phyloP scores from a whole-genome alignment of 169 alveolate genomes.

The Eimeria praecox region DNA sequence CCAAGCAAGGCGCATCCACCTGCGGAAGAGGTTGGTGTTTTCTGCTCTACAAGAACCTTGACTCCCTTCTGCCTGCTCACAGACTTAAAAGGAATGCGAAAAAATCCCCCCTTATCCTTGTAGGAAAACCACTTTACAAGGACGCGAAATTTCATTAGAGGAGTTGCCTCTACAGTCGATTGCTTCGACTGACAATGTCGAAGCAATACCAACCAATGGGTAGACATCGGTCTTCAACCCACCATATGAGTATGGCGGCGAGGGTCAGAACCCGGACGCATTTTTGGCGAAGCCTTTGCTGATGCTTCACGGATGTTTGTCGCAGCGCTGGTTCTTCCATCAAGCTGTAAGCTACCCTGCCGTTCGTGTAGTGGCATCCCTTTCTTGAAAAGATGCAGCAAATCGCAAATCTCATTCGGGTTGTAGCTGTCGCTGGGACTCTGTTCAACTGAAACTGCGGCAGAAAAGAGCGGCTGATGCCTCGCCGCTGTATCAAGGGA shows the following conservation, averaged over 20 bases:
- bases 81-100: background rate
- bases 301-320: background rate
- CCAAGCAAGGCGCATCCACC: slow-evolving; percentile 12
- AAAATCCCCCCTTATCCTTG: background rate
- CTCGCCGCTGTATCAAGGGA: slow-evolving; percentile 2
- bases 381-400: background rate
- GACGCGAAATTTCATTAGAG: background rate
- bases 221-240: background rate
- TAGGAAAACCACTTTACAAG: too few species aligned
- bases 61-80: background rate
- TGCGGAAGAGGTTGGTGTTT: background rate
- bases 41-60: background rate
- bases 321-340: background rate
- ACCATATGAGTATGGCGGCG: background rate
- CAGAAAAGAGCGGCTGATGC: background rate
- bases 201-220: background rate
- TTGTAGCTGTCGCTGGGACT: background rate
- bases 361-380: background rate
- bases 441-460: slow-evolving; percentile 5
- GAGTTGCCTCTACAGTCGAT: too few species aligned
- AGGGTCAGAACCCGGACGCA: background rate
- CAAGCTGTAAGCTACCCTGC: background rate
- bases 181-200: background rate
- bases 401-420: background rate
- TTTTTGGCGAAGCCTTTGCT: background rate